A percentile compares a stretch with the other conserved stretches of the same genome.
Evolutionary conservation across 768 basidiomycete species (phyloP).

Genomic region (Calvatia gigantea): DNA sequence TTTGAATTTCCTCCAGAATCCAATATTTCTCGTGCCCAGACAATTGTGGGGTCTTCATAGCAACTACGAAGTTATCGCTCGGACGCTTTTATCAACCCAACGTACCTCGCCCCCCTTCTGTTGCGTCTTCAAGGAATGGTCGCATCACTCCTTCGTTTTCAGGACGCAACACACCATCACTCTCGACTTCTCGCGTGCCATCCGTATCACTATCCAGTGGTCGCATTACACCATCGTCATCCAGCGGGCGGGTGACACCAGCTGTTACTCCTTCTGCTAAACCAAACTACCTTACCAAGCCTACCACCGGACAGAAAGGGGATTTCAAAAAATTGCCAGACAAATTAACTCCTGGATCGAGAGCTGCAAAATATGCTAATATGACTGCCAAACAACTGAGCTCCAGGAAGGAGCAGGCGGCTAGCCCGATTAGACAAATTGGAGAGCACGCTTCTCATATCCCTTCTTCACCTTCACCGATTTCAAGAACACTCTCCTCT

Average conservation of each 20-base stretch:
- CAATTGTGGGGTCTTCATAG: conserved; percentile 89
- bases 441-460: conserved; percentile 23
- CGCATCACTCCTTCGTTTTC: conserved; percentile 56
- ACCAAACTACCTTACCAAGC: conserved; percentile 27
- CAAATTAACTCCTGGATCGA: conserved; percentile 74
- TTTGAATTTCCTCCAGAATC: conserved; percentile 41
- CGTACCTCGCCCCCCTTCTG: conserved; percentile 67
- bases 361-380: conserved; percentile 80
- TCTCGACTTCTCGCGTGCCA: conserved; percentile 31
- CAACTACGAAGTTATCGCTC: conserved; percentile 77
- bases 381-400: conserved; percentile 83
- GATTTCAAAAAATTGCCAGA: conserved; percentile 29
- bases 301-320: conserved; percentile 26
- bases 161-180: conserved; percentile 50
- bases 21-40: conserved; percentile 85
- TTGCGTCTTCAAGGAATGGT: conserved; percentile 67
- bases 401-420: conserved; percentile 30
- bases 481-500: conserved; percentile 33
- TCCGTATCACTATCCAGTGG: conserved; percentile 36
- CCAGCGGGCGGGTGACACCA: conserved; percentile 34
- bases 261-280: conserved; percentile 34
- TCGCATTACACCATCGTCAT: conserved; percentile 45
- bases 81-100: conserved; percentile 28
- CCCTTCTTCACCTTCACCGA: conserved; percentile 28
- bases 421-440: conserved; percentile 9